These are phyloP conservation scores for Penicillium sp. DNA, from an alignment of 2,329 filamentous ascomycete species.

Conservation along the genomic window DNA sequence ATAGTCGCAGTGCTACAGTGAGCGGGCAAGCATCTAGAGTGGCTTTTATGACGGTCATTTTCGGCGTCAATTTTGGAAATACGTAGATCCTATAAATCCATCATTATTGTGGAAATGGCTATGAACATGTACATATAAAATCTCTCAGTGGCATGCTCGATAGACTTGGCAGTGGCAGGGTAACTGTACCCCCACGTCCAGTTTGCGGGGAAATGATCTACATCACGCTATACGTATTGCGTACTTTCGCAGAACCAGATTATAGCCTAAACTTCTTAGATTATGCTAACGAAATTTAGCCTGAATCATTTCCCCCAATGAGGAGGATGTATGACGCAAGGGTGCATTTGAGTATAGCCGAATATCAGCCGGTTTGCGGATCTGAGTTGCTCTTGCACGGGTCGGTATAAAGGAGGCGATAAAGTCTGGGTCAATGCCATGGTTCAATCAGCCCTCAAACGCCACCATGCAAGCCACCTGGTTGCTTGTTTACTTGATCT, in stretches of 20 bases:
- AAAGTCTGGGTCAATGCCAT: neutral
- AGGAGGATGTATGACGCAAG: neutral
- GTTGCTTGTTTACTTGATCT: conserved; percentile 7
- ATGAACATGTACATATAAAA: too few relatives aligned
- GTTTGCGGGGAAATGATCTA: neutral
- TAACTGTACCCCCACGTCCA: neutral
- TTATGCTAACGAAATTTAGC: neutral
- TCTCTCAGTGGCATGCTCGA: too few relatives aligned
- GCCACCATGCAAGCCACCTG: neutral
- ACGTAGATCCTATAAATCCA: too few relatives aligned
- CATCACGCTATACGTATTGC: neutral
- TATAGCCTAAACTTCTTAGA: neutral
- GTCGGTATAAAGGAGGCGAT: neutral
- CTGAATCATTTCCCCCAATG: neutral
- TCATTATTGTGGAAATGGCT: too few relatives aligned
- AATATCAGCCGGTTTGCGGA: neutral
- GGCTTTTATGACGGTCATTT: too few relatives aligned
- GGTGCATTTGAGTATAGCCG: neutral
- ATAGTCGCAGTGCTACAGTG: too few relatives aligned
- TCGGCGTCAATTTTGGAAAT: too few relatives aligned
- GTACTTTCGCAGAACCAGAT: neutral
- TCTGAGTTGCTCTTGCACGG: neutral
- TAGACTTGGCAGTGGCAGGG: neutral
- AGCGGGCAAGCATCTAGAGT: too few relatives aligned
- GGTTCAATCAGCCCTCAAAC: neutral